phyloP scores from a whole-genome alignment of 768 basidiomycete species.

The Asterophora parasitica region DNA sequence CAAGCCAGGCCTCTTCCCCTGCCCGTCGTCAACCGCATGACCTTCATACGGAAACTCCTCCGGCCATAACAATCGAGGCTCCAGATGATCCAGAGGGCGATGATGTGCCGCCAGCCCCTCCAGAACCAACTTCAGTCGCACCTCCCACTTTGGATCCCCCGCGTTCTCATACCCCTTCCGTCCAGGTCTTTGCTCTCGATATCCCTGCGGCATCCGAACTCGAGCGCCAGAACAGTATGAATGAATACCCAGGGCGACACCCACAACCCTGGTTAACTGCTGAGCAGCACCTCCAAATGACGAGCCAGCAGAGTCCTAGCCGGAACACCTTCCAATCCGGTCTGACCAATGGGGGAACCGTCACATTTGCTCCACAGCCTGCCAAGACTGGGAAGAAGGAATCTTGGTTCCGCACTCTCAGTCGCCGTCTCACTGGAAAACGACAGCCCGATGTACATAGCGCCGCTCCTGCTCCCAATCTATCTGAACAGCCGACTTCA shows the following conservation, averaged over 20 bases:
- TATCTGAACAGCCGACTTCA: slow-evolving; percentile 16
- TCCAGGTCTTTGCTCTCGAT: slow-evolving; percentile 26
- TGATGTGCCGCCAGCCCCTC: slow-evolving; percentile 2
- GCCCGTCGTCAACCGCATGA: slow-evolving; percentile 1
- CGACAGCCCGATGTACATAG: slow-evolving; percentile 17
- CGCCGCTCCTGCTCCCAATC: neutral
- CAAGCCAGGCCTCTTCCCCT: slow-evolving; percentile 9
- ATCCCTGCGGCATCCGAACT: slow-evolving; percentile 29
- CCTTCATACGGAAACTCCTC: slow-evolving; percentile 1
- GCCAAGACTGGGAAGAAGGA: slow-evolving; percentile 28
- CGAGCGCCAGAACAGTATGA: slow-evolving; percentile 17
- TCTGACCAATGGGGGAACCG: neutral
- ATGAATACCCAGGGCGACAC: slow-evolving; percentile 16
- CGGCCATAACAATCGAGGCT: slow-evolving; percentile 4
- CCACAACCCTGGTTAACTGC: slow-evolving; percentile 37
- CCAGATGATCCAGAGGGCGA: slow-evolving; percentile 1
- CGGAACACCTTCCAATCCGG: slow-evolving; percentile 7
- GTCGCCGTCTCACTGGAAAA: slow-evolving; percentile 22
- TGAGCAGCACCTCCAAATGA: slow-evolving; percentile 24
- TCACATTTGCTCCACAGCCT: slow-evolving; percentile 16
- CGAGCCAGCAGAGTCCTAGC: slow-evolving; percentile 13
- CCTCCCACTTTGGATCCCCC: neutral
- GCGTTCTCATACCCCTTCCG: slow-evolving; percentile 17
- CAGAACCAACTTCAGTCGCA: neutral
- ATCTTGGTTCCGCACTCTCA: slow-evolving; percentile 38